Evolutionary conservation across 495 filamentous ascomycete genomes (phyloP), one percentile per base, ranked within the genome.

Genomic region (Podospora conica): DNA sequence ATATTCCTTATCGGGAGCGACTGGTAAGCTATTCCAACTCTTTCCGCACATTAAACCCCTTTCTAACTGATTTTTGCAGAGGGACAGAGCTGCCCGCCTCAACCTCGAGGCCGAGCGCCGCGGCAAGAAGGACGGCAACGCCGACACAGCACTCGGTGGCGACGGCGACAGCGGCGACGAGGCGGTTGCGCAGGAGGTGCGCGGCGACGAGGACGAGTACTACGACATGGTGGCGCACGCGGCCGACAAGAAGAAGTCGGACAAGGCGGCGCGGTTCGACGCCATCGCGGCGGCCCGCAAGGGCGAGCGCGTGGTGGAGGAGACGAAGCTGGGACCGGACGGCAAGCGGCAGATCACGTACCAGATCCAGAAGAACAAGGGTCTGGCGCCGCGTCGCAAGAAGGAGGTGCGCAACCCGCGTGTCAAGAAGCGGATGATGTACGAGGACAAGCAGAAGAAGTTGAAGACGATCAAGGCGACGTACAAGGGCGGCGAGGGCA

Each of bases 361-460:
- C 78, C 84, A 87, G 74, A 98, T 98, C 74, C 83, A 92, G 83
- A 96, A 97, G 86, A 98, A 98, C 77, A 97, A 96, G 83, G 95
- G 96, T 31, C 81, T 98, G 68, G 87, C 91, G 69, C 90, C 93
- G 60, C 86, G 90, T 73, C 83, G 95, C 61, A 96, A 87, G 84
- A 97, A 98, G 85, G 91, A 95, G 62, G 87, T 90, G 58, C 83
- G 95, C 66, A 98, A 98, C 79, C 95, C 96, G 15, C 83, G 95
- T 31, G 93, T 98, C 63, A 98, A 98, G 89, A 98, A 97, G 90
- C 85, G 91, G 78, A 90, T 90, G 86, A 91, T 87, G 86, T 98
- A 83, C 77, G 92, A 94, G 70, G 87, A 90, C 68, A 96, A 96
- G 83, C 88, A 91, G 83, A 97, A 96, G 88, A 97, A 97, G 84